Conservation (phyloP, 768 basidiomycete species). For the Rhizopogon rudus region DNA sequence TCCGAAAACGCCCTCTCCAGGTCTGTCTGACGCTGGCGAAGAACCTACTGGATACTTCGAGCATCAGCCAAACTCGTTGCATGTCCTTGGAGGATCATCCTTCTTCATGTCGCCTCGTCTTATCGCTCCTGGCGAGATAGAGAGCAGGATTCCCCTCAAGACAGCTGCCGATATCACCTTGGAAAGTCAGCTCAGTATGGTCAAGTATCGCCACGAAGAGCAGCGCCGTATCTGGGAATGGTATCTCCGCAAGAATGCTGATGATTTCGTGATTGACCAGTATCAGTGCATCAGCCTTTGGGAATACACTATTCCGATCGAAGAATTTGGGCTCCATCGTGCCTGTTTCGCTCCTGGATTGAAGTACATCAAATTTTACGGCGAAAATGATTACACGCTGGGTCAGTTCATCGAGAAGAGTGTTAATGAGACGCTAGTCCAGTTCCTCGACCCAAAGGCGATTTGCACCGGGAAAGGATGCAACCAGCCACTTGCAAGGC, state of each 20-base stretch:
- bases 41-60: constrained; percentile 42
- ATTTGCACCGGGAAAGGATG: constrained; percentile 84
- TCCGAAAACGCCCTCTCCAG: constrained; percentile 33
- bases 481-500: constrained; percentile 71
- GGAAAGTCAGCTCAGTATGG: constrained; percentile 64
- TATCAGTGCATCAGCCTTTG: constrained; percentile 86
- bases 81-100: constrained; percentile 23
- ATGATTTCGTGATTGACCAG: constrained; percentile 87
- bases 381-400: constrained; percentile 87
- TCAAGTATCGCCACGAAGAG: constrained; percentile 82
- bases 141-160: constrained; percentile 45
- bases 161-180: constrained; percentile 64
- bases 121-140: constrained; percentile 25
- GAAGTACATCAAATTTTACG: constrained; percentile 81
- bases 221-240: constrained; percentile 92
- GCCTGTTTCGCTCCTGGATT: constrained; percentile 75
- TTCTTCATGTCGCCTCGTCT: constrained; percentile 29
- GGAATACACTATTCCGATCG: constrained; percentile 74
- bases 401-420: constrained; percentile 89
- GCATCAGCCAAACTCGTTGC: constrained; percentile 24
- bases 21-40: constrained; percentile 23
- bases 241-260: constrained; percentile 83
- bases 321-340: constrained; percentile 60
- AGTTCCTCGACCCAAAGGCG: constrained; percentile 69
- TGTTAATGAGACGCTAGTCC: constrained; percentile 60